Base-by-base conservation (phyloP, 129 eudicot genomes). In the Kitagawia praeruptora region DNA sequence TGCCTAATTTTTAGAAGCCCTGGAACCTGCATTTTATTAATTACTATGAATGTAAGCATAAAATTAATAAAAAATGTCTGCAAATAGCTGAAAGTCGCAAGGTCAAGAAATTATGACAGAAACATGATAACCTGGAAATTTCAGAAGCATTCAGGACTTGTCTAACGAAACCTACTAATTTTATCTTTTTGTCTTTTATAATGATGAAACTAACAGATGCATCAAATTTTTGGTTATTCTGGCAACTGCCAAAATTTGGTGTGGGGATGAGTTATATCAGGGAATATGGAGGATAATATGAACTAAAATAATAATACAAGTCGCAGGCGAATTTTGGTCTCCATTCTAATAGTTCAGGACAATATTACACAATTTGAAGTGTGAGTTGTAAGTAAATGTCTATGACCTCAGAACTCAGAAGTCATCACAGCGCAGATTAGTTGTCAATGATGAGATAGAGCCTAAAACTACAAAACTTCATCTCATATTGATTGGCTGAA, bases 1-100 rank as follows among this genome's bases (percentile, higher is more conserved):
- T 86, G 83, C 76, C 93, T 80, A 39, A 89, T 80, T 76, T 89
- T 89, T 72, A 86, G 74, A 53, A 86, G 75, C 11, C 93, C 93
- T 12, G 93, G 93, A 37, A 89, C 86, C 92, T 89, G 87, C 85
- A 84, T 63, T 51, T 28, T 8, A n/a, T 40, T n/a, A 13, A 8
- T 8, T 53, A 53, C 5, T 23, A 9, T 23, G 9, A 23, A 56
- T 8, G 7, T 54, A 0, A 21, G 64, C 64, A 54, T 53, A n/a
- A 19, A 4, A 19, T 21, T 3, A 6, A 11, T 53, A 53, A 53
- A 53, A 53, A 53, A 18, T 19, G 25, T 4, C 8, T 53, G 8
- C 63, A 6, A 53, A 5, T 21, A 53, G 25, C 58, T 51, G n/a
- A 47, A 14, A 48, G 21, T 48, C 1, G n/a, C 58, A 54, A 54